Conservation (phyloP, 73 alveolate genomes). For the Tetrahymena malaccensis region DNA sequence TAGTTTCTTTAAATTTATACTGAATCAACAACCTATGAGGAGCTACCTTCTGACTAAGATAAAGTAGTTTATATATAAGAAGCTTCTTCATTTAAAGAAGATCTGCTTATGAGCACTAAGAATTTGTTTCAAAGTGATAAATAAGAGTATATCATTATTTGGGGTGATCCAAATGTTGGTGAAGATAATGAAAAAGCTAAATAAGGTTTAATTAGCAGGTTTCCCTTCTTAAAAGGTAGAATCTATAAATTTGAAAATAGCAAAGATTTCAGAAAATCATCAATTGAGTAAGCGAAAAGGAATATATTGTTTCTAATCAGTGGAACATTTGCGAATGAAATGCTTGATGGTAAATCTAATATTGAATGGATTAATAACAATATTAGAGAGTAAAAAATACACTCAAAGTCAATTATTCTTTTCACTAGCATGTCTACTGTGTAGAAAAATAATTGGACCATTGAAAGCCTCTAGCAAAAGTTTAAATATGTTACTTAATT, state of each 20-base stretch:
- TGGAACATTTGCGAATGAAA: background rate
- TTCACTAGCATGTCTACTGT: background rate
- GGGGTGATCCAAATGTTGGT: background rate
- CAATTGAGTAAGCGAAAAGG: background rate
- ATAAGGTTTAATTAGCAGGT: background rate
- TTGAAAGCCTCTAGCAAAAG: background rate
- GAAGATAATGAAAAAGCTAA: background rate
- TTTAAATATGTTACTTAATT: background rate
- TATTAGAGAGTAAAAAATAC: background rate
- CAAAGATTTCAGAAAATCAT: background rate
- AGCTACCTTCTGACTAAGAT: too few species aligned
- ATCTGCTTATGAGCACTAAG: background rate
- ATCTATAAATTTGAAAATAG: background rate
- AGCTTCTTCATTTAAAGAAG: background rate
- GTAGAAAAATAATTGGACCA: background rate
- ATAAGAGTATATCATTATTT: background rate
- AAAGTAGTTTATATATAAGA: background rate
- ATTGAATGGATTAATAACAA: background rate
- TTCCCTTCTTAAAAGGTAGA: background rate
- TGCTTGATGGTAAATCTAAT: background rate
- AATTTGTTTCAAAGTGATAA: background rate
- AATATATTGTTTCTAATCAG: background rate
- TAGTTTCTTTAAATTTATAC: too few species aligned
- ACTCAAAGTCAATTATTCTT: background rate
- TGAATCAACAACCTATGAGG: too few species aligned